Evolutionary conservation across 2,329 filamentous ascomycete genomes (phyloP), one percentile per base, ranked within the genome.

Genomic region (Lecanicillium sp.): DNA sequence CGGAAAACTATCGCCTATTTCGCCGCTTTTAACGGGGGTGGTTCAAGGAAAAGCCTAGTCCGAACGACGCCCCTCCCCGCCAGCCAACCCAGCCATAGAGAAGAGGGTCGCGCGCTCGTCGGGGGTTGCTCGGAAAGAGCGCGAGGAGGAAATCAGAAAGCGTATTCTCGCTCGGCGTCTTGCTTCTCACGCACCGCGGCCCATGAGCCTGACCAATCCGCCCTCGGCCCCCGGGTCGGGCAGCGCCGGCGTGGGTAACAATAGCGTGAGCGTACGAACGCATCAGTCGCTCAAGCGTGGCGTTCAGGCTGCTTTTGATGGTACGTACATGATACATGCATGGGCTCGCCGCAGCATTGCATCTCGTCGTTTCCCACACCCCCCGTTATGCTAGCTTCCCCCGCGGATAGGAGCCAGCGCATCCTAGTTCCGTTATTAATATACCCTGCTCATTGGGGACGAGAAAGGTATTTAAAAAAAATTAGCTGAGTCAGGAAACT

Each of bases 221-320:
- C 64, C 74, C 37, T 73, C 75, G 55, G 72, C 62, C 54, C 35
- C 47, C 19, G 32, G 38, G 11, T 43, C 47, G 20, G 47, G 39
- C 33, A 40, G 35, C 35, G 33, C 40, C 19, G 41, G 66, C 72
- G 29, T 73, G 72, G 57, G 73, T 70, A 42, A 70, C 74, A 70
- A 70, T 51, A 62, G 66, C 40, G 64, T 65, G 44, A 67, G 69
- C 52, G 67, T 63, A 51, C 54, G 60, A 56, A 30, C 54, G 52
- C 51, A 54, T 39, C 72, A 74, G 56, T 67, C 66, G 23, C 63
- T 80, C 47, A 83, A 82, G 67, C 71, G 78, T 59, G 79, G 72
- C 55, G 75, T 79, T 48, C 78, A 81, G 62, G 71, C 77, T 52
- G 73, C 75, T 30, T 81, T 82, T 68, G 77, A 82, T 66, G 78